phyloP scores from a whole-genome alignment of 805 yeast species.

The Candida endomychidarum region DNA sequence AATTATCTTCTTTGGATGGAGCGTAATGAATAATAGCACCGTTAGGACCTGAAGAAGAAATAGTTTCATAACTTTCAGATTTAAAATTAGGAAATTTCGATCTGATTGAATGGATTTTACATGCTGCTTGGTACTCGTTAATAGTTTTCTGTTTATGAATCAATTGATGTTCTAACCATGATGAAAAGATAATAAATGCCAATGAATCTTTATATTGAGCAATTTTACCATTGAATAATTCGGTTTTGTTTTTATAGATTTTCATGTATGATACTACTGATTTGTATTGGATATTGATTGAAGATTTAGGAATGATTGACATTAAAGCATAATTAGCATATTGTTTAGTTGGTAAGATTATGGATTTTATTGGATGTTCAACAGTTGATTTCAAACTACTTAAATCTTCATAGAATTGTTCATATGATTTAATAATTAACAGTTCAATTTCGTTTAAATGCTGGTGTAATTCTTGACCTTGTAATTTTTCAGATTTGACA shows the following conservation, averaged over 20 bases:
- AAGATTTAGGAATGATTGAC: constrained; percentile 28
- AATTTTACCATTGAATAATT: constrained; percentile 63
- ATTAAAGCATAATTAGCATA: constrained; percentile 33
- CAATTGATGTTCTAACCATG: constrained; percentile 75
- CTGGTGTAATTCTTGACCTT: constrained; percentile 19
- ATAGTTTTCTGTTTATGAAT: constrained; percentile 39
- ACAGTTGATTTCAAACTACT: constrained; percentile 23
- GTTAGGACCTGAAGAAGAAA: constrained; percentile 73
- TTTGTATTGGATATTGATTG: constrained; percentile 27
- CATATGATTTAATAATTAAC: constrained; percentile 50
- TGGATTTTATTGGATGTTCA: constrained; percentile 14
- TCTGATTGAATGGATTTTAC: constrained; percentile 57
- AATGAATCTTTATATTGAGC: constrained; percentile 87
- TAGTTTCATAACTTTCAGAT: constrained; percentile 74
- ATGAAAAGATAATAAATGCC: constrained; percentile 67
- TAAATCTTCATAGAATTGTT: constrained; percentile 58
- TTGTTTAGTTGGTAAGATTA: constrained; percentile 34
- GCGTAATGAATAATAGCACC: constrained; percentile 76
- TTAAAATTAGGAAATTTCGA: constrained; percentile 52
- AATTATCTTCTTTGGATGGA: constrained; percentile 58
- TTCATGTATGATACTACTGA: constrained; percentile 53
- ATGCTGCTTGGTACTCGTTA: constrained; percentile 66
- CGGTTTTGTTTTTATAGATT: constrained; percentile 71
- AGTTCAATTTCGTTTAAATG: constrained; percentile 28
- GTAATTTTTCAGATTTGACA: constrained; percentile 47